These are phyloP conservation scores for Trichoderma koningii DNA, from an alignment of 2,329 filamentous ascomycete species.

Conservation along the genomic window DNA sequence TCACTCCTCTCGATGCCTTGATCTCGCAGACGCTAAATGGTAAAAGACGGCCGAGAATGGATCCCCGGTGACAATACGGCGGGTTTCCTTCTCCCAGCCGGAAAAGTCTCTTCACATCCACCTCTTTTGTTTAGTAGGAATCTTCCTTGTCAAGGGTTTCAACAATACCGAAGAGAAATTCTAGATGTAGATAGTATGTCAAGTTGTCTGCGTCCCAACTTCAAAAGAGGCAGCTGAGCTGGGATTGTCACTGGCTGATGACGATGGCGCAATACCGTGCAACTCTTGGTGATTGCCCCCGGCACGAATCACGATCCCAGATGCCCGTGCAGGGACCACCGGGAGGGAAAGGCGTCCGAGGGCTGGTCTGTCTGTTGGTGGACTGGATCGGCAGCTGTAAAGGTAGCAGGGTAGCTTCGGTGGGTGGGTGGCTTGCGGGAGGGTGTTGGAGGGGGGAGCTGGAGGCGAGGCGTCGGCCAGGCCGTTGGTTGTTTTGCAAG, in stretches of 20 bases:
- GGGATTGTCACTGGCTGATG: background rate
- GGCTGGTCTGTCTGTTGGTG: conserved; percentile 9
- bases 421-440: conserved; percentile 23
- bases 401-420: background rate
- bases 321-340: conserved; percentile 10
- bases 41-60: too few relatives aligned
- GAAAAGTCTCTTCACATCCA: conserved; percentile 10
- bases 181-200: background rate
- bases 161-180: background rate
- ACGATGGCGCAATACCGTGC: conserved; percentile 28
- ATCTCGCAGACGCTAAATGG: background rate
- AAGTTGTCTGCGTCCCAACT: background rate
- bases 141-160: conserved; percentile 1
- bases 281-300: conserved; percentile 24
- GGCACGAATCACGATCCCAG: conserved; percentile 22
- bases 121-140: background rate
- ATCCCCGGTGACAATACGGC: too few relatives aligned
- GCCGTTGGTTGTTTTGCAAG: conserved; percentile 3
- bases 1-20: background rate
- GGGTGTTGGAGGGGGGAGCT: background rate
- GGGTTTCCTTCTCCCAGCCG: too few relatives aligned
- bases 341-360: conserved; percentile 1
- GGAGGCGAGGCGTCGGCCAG: conserved; percentile 17
- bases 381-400: conserved; percentile 2
- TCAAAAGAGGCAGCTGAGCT: background rate